Conservation (phyloP, 2,329 filamentous ascomycete species). For the Ophiostoma sp. region DNA sequence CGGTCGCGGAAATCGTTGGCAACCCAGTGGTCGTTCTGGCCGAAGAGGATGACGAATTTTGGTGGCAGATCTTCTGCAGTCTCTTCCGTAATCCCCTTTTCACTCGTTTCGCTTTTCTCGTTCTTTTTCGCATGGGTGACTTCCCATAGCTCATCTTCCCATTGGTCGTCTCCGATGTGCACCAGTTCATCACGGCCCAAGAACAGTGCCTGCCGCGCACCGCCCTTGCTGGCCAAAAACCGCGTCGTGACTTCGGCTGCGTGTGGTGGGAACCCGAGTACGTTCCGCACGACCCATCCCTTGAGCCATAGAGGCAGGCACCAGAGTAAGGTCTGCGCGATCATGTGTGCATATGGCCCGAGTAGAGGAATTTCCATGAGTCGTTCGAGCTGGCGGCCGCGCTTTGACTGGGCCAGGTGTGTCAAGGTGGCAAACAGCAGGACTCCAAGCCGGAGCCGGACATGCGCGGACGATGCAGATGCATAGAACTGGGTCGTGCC, state of each 20-base stretch:
- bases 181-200: constrained; percentile 56
- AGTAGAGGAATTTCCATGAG: constrained; percentile 42
- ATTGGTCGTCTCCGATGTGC: constrained; percentile 53
- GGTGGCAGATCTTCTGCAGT: constrained; percentile 29
- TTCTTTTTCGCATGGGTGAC: constrained; percentile 24
- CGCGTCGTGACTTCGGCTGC: constrained; percentile 46
- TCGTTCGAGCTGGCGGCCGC: constrained; percentile 48
- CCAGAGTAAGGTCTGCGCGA: constrained; percentile 40
- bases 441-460: constrained; percentile 49
- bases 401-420: constrained; percentile 60
- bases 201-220: constrained; percentile 54
- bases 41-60: constrained; percentile 57
- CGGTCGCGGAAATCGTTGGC: constrained; percentile 50
- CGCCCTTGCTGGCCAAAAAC: constrained; percentile 53
- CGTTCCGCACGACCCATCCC: constrained; percentile 38
- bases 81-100: neutral
- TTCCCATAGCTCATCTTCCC: constrained; percentile 57
- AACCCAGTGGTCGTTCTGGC: constrained; percentile 58
- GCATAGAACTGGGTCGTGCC: neutral
- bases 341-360: constrained; percentile 37
- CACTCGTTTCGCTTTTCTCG: neutral
- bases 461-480: constrained; percentile 24
- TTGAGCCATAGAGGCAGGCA: constrained; percentile 40
- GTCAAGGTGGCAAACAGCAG: constrained; percentile 70
- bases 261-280: constrained; percentile 43